Base-by-base conservation (phyloP, 805 yeast species). In the Candida caryicola region DNA sequence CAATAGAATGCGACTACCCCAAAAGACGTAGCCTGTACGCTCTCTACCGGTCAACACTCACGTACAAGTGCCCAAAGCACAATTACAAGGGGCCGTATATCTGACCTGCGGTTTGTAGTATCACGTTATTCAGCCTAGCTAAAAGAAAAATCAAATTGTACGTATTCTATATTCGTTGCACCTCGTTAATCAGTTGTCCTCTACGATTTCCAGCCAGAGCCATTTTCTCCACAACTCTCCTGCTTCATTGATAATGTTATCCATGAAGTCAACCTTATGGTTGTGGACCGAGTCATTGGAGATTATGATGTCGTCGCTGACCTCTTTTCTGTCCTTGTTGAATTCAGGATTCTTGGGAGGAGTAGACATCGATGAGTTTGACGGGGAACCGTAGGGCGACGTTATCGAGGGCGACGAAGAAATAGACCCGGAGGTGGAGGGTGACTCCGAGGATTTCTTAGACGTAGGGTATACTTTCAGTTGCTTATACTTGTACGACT, bases 161-260 rank as follows among this genome's bases (percentile, higher is more conserved):
- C n/a, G n/a, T n/a, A n/a, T n/a, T n/a, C n/a, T n/a, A n/a, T n/a
- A n/a, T n/a, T n/a, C n/a, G n/a, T n/a, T n/a, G n/a, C n/a, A n/a
- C n/a, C n/a, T n/a, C n/a, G n/a, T n/a, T n/a, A 19, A 16, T 30
- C 35, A 52, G 41, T 50, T 52, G 30, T 60, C 63, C 31, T 63
- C 69, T 31, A 54, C 49, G 62, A 63, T 58, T 43, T 68, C 74
- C 46, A 57, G 47, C 69, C 69, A 85, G 28, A 85, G 63, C 86
- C 91, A 85, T 51, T 80, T 82, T 46, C 96, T 70, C 95, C 95
- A 87, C 30, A 85, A 68, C 52, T 87, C 95, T 23, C 95, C 95
- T 2, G 95, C 90, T 56, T 82, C 90, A 39, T 68, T 64, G 30
- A 86, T 71, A 19, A 87, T 72, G 46, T 81, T 82, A 52, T 85